A percentile compares a stretch with the other conserved stretches of the same genome.
phyloP scores from a whole-genome alignment of 108 stramenopile genomes.

The Epipyxis sp. region DNA sequence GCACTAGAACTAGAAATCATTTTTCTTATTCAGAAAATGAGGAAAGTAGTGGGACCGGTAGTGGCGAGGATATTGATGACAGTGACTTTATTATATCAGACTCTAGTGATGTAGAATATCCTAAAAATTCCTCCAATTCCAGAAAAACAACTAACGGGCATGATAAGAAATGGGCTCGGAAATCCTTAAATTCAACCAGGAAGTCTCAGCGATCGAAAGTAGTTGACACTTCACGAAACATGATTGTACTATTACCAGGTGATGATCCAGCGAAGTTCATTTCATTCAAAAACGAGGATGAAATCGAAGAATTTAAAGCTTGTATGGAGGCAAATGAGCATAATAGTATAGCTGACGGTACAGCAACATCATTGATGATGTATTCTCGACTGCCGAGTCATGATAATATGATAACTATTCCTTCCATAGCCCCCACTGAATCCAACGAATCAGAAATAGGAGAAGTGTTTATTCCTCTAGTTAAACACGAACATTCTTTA shows the following conservation, averaged over 20 bases:
- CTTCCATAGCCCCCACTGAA: too few species aligned
- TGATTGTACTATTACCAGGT: constrained; percentile 2
- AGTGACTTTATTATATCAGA: too few species aligned
- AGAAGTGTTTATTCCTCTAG: background rate
- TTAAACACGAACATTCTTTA: background rate
- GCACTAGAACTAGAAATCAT: too few species aligned
- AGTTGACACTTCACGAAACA: background rate
- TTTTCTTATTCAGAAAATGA: too few species aligned
- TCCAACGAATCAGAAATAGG: too few species aligned
- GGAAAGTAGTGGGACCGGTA: too few species aligned
- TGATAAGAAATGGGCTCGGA: too few species aligned
- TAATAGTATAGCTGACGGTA: background rate
- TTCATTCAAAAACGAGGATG: background rate
- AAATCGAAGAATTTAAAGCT: background rate
- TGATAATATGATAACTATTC: too few species aligned
- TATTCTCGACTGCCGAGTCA: background rate
- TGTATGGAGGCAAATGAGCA: background rate
- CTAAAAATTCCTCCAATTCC: too few species aligned
- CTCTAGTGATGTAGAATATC: too few species aligned
- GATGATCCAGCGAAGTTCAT: background rate
- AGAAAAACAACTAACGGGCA: too few species aligned
- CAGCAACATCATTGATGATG: background rate
- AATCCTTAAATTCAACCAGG: background rate
- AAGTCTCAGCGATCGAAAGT: background rate
- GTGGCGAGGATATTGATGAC: too few species aligned